A percentile compares a stretch with the other conserved stretches of the same genome.
Conservation (phyloP, 2,329 filamentous ascomycete genomes). For the Apiospora kogelbergensis region DNA sequence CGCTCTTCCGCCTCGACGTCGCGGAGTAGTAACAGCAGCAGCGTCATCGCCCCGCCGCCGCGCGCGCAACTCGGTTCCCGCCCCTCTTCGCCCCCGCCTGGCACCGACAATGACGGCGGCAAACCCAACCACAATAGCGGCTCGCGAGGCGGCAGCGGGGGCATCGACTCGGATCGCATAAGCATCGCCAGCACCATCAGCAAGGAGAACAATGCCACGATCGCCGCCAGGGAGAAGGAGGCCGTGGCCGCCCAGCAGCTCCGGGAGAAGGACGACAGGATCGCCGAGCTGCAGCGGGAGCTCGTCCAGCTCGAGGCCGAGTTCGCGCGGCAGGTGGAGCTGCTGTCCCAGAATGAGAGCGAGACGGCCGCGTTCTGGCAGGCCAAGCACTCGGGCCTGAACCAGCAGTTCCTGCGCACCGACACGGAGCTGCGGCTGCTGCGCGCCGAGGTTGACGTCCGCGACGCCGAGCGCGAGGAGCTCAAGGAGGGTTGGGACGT, state of each 20-base stretch:
- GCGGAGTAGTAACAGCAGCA: constrained; percentile 24
- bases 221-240: constrained; percentile 24
- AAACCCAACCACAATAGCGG: constrained; percentile 19
- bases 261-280: constrained; percentile 51
- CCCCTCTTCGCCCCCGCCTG: constrained; percentile 30
- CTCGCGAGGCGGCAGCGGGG: background rate
- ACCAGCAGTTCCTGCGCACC: constrained; percentile 51
- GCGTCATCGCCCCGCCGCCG: constrained; percentile 40
- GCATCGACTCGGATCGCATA: constrained; percentile 16
- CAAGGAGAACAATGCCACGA: background rate
- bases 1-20: constrained; percentile 30
- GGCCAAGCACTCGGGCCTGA: constrained; percentile 50
- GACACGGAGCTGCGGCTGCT: constrained; percentile 55
- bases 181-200: constrained; percentile 20
- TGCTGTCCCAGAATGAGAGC: constrained; percentile 52
- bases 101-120: constrained; percentile 29
- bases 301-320: constrained; percentile 52
- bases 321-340: constrained; percentile 53
- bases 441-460: constrained; percentile 47
- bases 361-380: constrained; percentile 60
- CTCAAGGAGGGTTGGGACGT: constrained; percentile 50
- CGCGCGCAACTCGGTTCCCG: constrained; percentile 38
- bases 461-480: constrained; percentile 47
- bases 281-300: constrained; percentile 53
- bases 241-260: constrained; percentile 26